Percentiles rank a stretch among this genome's conserved stretches.
phyloP scores from a whole-genome alignment of 2,329 filamentous ascomycete species.

The Penicillium sp. region DNA sequence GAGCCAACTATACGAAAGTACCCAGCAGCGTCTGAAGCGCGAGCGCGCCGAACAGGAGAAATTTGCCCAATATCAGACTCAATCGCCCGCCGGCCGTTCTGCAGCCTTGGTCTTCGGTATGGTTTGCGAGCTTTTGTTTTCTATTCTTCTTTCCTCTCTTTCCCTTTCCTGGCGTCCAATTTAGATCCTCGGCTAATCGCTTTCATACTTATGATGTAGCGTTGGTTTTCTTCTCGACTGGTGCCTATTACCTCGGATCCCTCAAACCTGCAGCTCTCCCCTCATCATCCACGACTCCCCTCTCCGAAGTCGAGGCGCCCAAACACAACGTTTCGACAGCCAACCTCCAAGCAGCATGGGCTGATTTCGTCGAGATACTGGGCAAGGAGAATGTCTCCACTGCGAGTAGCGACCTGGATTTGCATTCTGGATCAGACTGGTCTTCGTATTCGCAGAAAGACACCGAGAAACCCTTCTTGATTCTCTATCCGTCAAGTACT shows the following conservation, averaged over 20 bases:
- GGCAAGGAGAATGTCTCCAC: conserved; percentile 63
- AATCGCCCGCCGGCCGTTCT: conserved; percentile 40
- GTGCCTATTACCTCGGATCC: conserved; percentile 56
- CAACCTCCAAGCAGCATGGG: conserved; percentile 62
- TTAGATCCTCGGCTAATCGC: conserved; percentile 8
- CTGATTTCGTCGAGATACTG: conserved; percentile 59
- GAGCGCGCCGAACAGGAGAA: conserved; percentile 56
- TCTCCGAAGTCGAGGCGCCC: conserved; percentile 47
- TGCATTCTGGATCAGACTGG: conserved; percentile 62
- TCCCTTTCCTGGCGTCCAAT: conserved; percentile 1
- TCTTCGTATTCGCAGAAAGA: conserved; percentile 50
- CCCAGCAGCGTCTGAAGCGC: conserved; percentile 54
- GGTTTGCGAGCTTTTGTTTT: background rate
- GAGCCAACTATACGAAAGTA: conserved; percentile 60
- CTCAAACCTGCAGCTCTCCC: conserved; percentile 47
- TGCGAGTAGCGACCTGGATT: conserved; percentile 50
- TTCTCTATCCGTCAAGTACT: conserved; percentile 73
- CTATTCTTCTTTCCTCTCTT: conserved; percentile 3
- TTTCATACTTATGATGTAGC: conserved; percentile 36
- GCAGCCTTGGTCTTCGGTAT: conserved; percentile 38
- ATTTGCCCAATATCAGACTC: conserved; percentile 45
- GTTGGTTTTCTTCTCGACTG: conserved; percentile 48
- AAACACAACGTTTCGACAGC: conserved; percentile 54
- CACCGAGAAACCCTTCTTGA: conserved; percentile 50
- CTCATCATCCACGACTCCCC: conserved; percentile 55